Percentiles rank a stretch among this genome's conserved stretches.
These are phyloP conservation scores for Botrytis galanthina DNA, from an alignment of 2,329 filamentous ascomycete genomes.

Conservation along the genomic window DNA sequence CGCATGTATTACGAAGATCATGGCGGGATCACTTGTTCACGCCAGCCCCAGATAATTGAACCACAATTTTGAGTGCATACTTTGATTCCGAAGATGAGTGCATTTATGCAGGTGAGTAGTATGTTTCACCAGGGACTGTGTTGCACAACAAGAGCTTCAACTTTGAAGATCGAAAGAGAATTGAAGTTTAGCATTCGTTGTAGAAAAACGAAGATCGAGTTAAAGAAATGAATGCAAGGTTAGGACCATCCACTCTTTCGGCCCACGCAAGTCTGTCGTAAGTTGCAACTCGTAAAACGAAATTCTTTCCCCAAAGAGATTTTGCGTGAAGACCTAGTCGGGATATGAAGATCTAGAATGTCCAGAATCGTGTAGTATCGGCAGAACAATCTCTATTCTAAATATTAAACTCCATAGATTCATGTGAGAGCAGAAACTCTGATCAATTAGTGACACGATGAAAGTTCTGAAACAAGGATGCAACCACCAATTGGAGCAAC, in stretches of 20 bases:
- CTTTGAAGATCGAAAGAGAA: conserved; percentile 2
- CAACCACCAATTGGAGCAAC: background rate
- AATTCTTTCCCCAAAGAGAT: background rate
- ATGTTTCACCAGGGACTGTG: background rate
- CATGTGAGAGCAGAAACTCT: background rate
- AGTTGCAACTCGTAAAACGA: background rate
- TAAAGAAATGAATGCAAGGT: background rate
- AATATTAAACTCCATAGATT: background rate
- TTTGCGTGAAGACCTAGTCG: background rate
- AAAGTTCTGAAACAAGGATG: conserved; percentile 8
- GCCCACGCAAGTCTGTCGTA: background rate
- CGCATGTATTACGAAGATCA: background rate
- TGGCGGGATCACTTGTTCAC: conserved; percentile 14
- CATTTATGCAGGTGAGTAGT: conserved; percentile 5
- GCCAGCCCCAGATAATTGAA: background rate
- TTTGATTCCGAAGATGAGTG: background rate
- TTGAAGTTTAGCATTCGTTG: background rate
- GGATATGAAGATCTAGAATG: conserved; percentile 1
- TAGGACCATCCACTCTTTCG: background rate
- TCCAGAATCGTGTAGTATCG: background rate
- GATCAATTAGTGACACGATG: background rate
- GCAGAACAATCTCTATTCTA: background rate
- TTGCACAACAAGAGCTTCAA: background rate
- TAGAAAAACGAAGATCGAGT: background rate
- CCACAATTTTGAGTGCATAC: conserved; percentile 2